Evolutionary conservation across 495 filamentous ascomycete genomes (phyloP).

Genomic region (Chaetomidium leptoderma): DNA sequence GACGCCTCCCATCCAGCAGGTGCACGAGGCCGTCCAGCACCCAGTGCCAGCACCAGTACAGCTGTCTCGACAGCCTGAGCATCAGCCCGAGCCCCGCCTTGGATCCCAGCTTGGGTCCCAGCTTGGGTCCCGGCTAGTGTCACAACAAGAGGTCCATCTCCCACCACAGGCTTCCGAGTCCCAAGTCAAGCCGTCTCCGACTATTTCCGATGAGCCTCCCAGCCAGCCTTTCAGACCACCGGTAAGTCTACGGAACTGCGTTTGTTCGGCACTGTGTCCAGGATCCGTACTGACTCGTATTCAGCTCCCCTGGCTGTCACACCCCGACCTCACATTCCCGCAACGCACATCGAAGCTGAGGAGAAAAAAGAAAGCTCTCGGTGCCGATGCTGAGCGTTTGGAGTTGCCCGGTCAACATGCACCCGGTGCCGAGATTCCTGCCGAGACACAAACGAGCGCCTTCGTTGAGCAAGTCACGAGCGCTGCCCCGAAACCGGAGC

Average conservation of each 20-base stretch:
- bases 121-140: neutral
- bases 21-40: slow-evolving; percentile 9
- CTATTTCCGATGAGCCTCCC: slow-evolving; percentile 7
- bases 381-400: slow-evolving; percentile 29
- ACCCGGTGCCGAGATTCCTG: slow-evolving; percentile 6
- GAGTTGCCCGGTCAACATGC: slow-evolving; percentile 35
- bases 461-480: slow-evolving; percentile 25
- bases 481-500: slow-evolving; percentile 28
- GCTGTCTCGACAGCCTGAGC: neutral
- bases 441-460: neutral
- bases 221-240: slow-evolving; percentile 55
- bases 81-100: slow-evolving; percentile 2
- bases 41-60: neutral
- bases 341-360: slow-evolving; percentile 36
- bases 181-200: slow-evolving; percentile 7
- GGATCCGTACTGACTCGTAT: slow-evolving; percentile 19
- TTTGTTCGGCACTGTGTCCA: neutral
- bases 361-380: slow-evolving; percentile 34
- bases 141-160: slow-evolving; percentile 8
- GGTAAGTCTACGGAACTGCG: slow-evolving; percentile 45
- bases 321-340: slow-evolving; percentile 64
- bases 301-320: slow-evolving; percentile 81
- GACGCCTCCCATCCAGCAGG: slow-evolving; percentile 34
- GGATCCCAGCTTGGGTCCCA: neutral
- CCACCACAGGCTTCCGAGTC: slow-evolving; percentile 1